phyloP scores from a whole-genome alignment of 495 filamentous ascomycete genomes.

The Letharia lupina region DNA sequence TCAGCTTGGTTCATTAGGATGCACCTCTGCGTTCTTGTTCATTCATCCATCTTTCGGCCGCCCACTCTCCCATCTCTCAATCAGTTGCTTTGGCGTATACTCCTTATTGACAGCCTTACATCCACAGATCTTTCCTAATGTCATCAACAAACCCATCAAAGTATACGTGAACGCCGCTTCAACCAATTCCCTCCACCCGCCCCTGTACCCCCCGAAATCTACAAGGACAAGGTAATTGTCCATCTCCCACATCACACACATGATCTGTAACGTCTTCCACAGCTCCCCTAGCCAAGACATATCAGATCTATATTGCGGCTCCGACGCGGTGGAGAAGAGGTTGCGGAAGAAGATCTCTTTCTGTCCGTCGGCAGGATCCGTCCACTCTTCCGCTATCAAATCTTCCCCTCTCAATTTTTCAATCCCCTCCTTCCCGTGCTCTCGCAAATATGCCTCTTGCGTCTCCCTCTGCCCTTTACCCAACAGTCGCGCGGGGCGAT shows the following conservation, averaged over 20 bases:
- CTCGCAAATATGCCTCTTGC: conserved; percentile 2
- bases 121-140: not conserved
- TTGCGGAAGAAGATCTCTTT: conserved; percentile 15
- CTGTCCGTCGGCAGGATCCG: conserved; percentile 10
- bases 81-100: conserved; percentile 5
- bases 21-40: not conserved
- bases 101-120: conserved; percentile 7
- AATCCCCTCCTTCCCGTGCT: not conserved
- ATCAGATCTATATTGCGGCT: not conserved
- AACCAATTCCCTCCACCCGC: not conserved
- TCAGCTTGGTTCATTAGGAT: too few relatives aligned
- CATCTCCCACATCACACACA: conserved; percentile 13
- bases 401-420: not conserved
- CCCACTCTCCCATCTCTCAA: not conserved
- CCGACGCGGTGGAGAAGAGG: not conserved
- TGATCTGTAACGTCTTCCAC: not conserved
- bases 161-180: not conserved
- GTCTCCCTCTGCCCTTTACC: not conserved
- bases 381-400: conserved; percentile 10
- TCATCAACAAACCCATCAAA: not conserved
- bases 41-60: not conserved
- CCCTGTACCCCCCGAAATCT: conserved; percentile 1
- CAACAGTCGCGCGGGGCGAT: conserved; percentile 4
- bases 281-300: not conserved
- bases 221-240: conserved; percentile 6